Conservation (phyloP, 1,139 yeast genomes). For the Scheffersomyces titani region DNA sequence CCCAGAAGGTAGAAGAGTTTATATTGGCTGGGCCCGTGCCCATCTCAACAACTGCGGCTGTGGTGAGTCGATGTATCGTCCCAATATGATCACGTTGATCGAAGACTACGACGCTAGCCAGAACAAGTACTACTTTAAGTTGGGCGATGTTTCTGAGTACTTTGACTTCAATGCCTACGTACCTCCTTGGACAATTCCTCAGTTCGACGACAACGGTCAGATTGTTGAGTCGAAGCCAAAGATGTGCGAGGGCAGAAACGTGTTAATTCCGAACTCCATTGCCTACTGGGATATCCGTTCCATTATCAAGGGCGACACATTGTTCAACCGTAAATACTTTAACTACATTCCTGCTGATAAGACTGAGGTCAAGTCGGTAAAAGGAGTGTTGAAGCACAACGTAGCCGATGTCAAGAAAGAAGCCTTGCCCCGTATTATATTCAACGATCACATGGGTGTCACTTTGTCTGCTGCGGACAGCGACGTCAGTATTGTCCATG, state of each 20-base stretch:
- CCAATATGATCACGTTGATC: slow-evolving; percentile 25
- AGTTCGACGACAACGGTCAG: slow-evolving; percentile 5
- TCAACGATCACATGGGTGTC: slow-evolving; percentile 32
- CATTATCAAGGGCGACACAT: not conserved
- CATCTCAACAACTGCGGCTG: slow-evolving; percentile 29
- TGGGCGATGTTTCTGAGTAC: slow-evolving; percentile 33
- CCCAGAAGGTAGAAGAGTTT: slow-evolving; percentile 23
- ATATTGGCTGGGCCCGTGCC: slow-evolving; percentile 29
- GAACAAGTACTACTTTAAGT: slow-evolving; percentile 14
- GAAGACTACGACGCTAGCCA: slow-evolving; percentile 12
- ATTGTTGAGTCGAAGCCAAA: slow-evolving; percentile 8
- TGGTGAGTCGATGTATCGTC: slow-evolving; percentile 25
- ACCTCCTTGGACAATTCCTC: slow-evolving; percentile 17
- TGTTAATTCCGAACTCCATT: slow-evolving; percentile 30
- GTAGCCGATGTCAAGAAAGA: slow-evolving; percentile 12
- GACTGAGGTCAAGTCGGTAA: not conserved
- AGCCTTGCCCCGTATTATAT: slow-evolving; percentile 6
- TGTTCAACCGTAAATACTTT: slow-evolving; percentile 14
- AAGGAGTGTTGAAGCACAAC: slow-evolving; percentile 9
- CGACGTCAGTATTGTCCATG: slow-evolving; percentile 31
- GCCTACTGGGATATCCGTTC: slow-evolving; percentile 20
- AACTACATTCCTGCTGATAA: slow-evolving; percentile 20
- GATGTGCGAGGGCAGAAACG: slow-evolving; percentile 13
- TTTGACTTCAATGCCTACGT: slow-evolving; percentile 29
- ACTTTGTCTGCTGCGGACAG: slow-evolving; percentile 36